phyloP scores from a whole-genome alignment of 1,139 yeast genomes.

The Candida smagusa region DNA sequence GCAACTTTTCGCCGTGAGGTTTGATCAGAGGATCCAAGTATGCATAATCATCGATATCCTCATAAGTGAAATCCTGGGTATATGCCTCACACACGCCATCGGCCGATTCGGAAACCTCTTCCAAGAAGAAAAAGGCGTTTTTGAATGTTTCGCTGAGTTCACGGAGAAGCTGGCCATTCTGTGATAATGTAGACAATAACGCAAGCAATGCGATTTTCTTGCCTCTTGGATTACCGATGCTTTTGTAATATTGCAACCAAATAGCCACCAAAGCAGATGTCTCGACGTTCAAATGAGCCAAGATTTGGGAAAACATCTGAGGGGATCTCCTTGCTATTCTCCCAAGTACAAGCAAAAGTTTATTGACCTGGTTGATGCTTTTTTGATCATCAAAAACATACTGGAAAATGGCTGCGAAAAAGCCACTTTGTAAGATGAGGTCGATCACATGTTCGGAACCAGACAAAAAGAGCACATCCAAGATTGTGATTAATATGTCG shows the following conservation, averaged over 20 bases:
- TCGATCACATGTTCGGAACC: slow-evolving; percentile 28
- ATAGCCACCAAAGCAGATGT: slow-evolving; percentile 21
- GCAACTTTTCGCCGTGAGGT: slow-evolving; percentile 56
- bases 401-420: slow-evolving; percentile 43
- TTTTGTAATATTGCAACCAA: slow-evolving; percentile 40
- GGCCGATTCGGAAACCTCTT: slow-evolving; percentile 64
- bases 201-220: slow-evolving; percentile 62
- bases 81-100: slow-evolving; percentile 65
- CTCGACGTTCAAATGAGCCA: slow-evolving; percentile 31
- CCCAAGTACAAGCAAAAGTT: slow-evolving; percentile 51
- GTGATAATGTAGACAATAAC: slow-evolving; percentile 4
- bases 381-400: slow-evolving; percentile 50
- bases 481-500: slow-evolving; percentile 50
- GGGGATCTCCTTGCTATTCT: slow-evolving; percentile 51
- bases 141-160: slow-evolving; percentile 42
- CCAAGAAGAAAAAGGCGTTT: slow-evolving; percentile 59
- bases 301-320: slow-evolving; percentile 35
- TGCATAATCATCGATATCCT: slow-evolving; percentile 47
- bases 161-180: slow-evolving; percentile 23
- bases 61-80: slow-evolving; percentile 54
- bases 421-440: slow-evolving; percentile 41
- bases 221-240: slow-evolving; percentile 65
- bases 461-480: slow-evolving; percentile 53
- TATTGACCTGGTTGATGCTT: slow-evolving; percentile 47
- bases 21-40: slow-evolving; percentile 45